Evolutionary conservation across 2,329 filamentous ascomycete genomes (phyloP).

Genomic region (Talaromyces marneffei): DNA sequence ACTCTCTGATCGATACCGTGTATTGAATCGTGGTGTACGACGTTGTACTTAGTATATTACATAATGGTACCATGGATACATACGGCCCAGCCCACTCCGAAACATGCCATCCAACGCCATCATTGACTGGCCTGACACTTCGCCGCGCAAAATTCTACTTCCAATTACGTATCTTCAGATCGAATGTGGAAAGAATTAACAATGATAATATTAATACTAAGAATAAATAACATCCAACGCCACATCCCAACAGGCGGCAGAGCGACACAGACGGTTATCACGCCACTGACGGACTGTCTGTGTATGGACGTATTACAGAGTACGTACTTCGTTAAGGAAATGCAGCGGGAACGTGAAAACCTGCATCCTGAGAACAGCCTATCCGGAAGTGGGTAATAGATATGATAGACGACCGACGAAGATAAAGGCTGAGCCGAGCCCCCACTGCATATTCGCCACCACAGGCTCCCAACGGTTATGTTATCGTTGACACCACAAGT

Average conservation of each 20-base stretch:
- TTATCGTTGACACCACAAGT: neutral
- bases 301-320: too few relatives aligned
- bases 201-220: neutral
- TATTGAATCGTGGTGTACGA: neutral
- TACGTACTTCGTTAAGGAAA: too few relatives aligned
- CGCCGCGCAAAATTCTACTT: neutral
- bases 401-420: neutral
- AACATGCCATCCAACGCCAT: conserved; percentile 2
- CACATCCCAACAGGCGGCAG: neutral
- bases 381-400: neutral
- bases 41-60: too few relatives aligned
- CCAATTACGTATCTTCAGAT: neutral
- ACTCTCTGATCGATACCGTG: too few relatives aligned
- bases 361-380: neutral
- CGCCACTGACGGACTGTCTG: too few relatives aligned
- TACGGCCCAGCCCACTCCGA: conserved; percentile 5
- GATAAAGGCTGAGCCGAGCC: neutral
- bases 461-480: neutral
- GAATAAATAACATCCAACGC: neutral
- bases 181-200: too few relatives aligned
- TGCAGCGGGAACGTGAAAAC: neutral
- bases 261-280: neutral
- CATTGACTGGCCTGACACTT: neutral
- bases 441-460: neutral
- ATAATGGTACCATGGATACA: neutral